Evolutionary conservation across 192 early-diverging fungal genomes (phyloP).

Genomic region (Backusella parvicylindrica): DNA sequence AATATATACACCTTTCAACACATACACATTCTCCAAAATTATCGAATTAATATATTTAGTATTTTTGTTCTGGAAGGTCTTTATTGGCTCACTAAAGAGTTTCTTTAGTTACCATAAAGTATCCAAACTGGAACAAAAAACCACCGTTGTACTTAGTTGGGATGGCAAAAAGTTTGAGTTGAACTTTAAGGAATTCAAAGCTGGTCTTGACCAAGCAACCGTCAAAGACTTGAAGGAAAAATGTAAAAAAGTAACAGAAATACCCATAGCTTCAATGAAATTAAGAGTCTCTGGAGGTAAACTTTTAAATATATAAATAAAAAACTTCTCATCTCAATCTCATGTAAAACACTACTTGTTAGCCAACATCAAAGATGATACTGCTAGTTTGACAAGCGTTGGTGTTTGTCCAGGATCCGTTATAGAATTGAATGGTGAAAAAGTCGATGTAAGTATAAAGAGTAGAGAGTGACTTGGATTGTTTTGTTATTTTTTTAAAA

Average conservation of each 20-base stretch:
- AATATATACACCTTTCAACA: neutral
- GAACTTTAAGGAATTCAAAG: conserved; percentile 26
- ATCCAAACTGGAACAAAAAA: conserved; percentile 12
- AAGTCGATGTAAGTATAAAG: conserved; percentile 43
- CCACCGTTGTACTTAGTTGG: conserved; percentile 23
- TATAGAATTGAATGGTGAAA: conserved; percentile 71
- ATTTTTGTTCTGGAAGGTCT: conserved; percentile 20
- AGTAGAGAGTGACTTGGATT: too few relatives aligned
- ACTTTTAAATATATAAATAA: neutral
- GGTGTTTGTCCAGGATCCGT: conserved; percentile 70
- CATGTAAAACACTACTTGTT: neutral
- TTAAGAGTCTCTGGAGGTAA: conserved; percentile 72
- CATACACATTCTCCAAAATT: neutral
- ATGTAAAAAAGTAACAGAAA: conserved; percentile 68
- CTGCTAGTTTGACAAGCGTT: conserved; percentile 58
- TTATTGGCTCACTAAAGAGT: conserved; percentile 5
- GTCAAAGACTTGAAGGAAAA: conserved; percentile 73
- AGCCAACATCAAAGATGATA: conserved; percentile 77
- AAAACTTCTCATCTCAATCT: neutral
- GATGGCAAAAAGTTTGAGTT: conserved; percentile 7
- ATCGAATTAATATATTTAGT: neutral
- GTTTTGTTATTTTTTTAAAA: too few relatives aligned
- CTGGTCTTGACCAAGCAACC: conserved; percentile 46
- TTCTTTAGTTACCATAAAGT: conserved; percentile 23
- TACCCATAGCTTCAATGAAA: conserved; percentile 75